Evolutionary conservation across 106 monocot genomes (phyloP).

Genomic region (Platanthera zijinensis): DNA sequence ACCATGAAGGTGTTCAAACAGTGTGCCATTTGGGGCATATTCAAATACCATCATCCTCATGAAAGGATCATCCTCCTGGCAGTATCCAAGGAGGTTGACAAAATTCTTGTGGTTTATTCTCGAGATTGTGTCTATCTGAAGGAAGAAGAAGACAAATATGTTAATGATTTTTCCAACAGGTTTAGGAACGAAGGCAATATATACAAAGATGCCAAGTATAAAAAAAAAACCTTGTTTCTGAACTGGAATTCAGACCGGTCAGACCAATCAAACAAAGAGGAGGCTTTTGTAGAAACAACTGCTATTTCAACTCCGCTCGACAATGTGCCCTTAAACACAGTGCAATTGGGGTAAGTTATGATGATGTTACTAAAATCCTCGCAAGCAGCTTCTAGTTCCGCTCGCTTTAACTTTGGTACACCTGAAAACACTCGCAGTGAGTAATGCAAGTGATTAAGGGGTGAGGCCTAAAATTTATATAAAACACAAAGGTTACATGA

Average conservation of each 20-base stretch:
- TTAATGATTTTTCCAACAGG: background rate
- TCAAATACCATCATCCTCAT: constrained; percentile 96
- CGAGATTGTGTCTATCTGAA: constrained; percentile 73
- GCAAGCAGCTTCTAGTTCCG: constrained; percentile 79
- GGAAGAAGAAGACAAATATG: constrained; percentile 2
- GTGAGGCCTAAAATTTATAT: background rate
- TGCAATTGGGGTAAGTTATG: constrained; percentile 38
- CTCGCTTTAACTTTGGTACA: constrained; percentile 78
- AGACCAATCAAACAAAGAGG: constrained; percentile 64
- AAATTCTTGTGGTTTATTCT: constrained; percentile 93
- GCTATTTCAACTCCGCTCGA: constrained; percentile 93
- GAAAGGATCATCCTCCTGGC: constrained; percentile 84
- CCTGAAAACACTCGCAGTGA: constrained; percentile 30
- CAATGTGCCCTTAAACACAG: constrained; percentile 82
- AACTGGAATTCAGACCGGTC: constrained; percentile 52
- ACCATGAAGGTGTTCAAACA: constrained; percentile 97
- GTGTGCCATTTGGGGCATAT: constrained; percentile 75
- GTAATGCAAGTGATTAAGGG: background rate
- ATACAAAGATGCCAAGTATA: constrained; percentile 15
- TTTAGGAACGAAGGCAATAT: constrained; percentile 5
- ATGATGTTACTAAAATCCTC: constrained; percentile 98
- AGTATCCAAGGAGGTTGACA: constrained; percentile 91
- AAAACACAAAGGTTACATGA: background rate
- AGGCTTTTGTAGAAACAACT: constrained; percentile 55
- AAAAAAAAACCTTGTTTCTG: constrained; percentile 67